Percentiles rank a stretch among this genome's conserved stretches.
Evolutionary conservation across 805 yeast genomes (phyloP).

Genomic region (Pichia nanzhaoensis): DNA sequence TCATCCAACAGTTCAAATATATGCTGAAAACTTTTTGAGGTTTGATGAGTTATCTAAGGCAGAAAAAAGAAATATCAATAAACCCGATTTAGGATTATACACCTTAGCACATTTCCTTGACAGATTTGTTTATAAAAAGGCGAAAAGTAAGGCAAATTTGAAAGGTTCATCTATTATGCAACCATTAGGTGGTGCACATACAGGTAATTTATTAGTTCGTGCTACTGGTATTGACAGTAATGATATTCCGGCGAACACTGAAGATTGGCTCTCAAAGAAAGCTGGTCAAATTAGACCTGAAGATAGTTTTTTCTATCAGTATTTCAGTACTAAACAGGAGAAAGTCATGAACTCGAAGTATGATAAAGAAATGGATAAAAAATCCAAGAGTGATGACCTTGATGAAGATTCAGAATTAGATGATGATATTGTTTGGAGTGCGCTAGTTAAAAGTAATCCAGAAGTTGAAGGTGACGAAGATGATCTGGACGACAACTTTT

Average conservation of each 20-base stretch:
- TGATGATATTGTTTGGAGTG: slow-evolving; percentile 55
- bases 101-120: slow-evolving; percentile 88
- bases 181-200: slow-evolving; percentile 83
- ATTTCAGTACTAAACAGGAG: slow-evolving; percentile 60
- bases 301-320: slow-evolving; percentile 82
- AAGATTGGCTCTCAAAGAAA: slow-evolving; percentile 71
- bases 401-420: slow-evolving; percentile 40
- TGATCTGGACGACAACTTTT: slow-evolving; percentile 30
- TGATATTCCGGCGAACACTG: slow-evolving; percentile 67
- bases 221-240: slow-evolving; percentile 38
- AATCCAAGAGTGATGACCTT: slow-evolving; percentile 38
- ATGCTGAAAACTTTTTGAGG: slow-evolving; percentile 59
- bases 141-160: slow-evolving; percentile 66
- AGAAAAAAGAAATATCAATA: slow-evolving; percentile 31
- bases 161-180: slow-evolving; percentile 96
- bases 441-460: slow-evolving; percentile 50
- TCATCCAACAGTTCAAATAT: slow-evolving; percentile 86
- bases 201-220: slow-evolving; percentile 60
- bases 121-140: slow-evolving; percentile 89
- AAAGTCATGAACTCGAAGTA: slow-evolving; percentile 29
- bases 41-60: slow-evolving; percentile 29
- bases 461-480: slow-evolving; percentile 46
- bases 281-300: slow-evolving; percentile 71
- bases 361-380: slow-evolving; percentile 39
- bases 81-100: slow-evolving; percentile 88